Evolutionary conservation across 495 filamentous ascomycete species (phyloP).

Genomic region (Penicillium samsonianum): DNA sequence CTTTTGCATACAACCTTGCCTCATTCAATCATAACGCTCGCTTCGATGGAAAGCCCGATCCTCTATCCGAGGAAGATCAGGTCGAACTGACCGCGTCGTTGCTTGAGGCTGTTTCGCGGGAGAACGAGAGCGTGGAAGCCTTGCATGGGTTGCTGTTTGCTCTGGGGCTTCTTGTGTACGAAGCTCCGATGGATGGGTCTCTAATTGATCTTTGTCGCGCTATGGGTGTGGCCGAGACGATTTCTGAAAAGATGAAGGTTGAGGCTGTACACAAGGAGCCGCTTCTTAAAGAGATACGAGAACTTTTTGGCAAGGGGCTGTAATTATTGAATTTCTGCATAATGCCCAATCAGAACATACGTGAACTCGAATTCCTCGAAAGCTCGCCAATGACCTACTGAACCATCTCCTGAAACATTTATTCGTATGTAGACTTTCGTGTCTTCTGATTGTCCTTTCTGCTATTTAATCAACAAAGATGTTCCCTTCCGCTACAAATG

Average conservation of each 20-base stretch:
- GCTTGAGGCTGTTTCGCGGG: slow-evolving; percentile 70
- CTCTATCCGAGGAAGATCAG: slow-evolving; percentile 65
- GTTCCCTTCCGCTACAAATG: no score
- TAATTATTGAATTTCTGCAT: slow-evolving; percentile 1
- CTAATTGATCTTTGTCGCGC: slow-evolving; percentile 71
- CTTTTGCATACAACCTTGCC: slow-evolving; percentile 81
- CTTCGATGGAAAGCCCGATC: slow-evolving; percentile 56
- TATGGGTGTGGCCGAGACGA: slow-evolving; percentile 65
- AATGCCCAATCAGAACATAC: background rate
- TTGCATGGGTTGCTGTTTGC: slow-evolving; percentile 71
- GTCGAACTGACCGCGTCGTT: slow-evolving; percentile 76
- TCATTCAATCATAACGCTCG: slow-evolving; percentile 66
- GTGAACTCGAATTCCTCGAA: background rate
- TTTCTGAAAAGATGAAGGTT: slow-evolving; percentile 53
- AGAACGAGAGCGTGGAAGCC: slow-evolving; percentile 68
- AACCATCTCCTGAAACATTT: background rate
- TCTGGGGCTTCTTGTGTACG: slow-evolving; percentile 73
- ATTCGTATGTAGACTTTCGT: background rate
- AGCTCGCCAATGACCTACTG: background rate
- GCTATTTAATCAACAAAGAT: no score
- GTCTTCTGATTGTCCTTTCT: no score
- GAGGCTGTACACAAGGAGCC: slow-evolving; percentile 54
- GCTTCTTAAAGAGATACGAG: slow-evolving; percentile 61
- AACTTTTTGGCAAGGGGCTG: slow-evolving; percentile 47
- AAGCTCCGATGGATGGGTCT: slow-evolving; percentile 64